These are phyloP conservation scores for Penicillium simplicissimum DNA, from an alignment of 495 filamentous ascomycete genomes.

Conservation along the genomic window DNA sequence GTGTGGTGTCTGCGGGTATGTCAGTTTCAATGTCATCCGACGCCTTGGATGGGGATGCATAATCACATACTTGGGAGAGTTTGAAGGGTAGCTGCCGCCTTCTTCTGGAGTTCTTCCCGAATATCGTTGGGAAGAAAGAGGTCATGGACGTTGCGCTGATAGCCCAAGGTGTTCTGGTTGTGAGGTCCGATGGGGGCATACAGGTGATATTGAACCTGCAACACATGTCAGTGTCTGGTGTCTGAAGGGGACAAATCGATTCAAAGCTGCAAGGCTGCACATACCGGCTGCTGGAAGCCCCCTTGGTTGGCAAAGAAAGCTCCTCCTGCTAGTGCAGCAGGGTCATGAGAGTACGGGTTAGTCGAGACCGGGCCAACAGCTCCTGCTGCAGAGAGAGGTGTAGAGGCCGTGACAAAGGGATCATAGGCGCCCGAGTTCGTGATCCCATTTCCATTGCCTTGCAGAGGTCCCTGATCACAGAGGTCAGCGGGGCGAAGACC, in stretches of 20 bases:
- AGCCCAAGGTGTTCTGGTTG: conserved; percentile 71
- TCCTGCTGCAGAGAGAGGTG: conserved; percentile 53
- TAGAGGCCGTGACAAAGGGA: conserved; percentile 59
- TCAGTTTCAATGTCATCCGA: conserved; percentile 8
- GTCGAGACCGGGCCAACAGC: conserved; percentile 50
- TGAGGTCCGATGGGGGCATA: conserved; percentile 87
- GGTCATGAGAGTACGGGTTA: conserved; percentile 69
- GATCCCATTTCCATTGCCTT: conserved; percentile 44
- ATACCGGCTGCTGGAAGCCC: conserved; percentile 68
- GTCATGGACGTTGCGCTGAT: conserved; percentile 82
- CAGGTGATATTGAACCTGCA: conserved; percentile 82
- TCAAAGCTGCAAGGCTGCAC: conserved; percentile 14
- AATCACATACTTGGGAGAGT: conserved; percentile 70
- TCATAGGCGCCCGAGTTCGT: conserved; percentile 48
- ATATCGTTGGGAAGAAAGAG: conserved; percentile 85
- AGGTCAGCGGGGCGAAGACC: conserved; percentile 27
- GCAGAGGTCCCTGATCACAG: conserved; percentile 36
- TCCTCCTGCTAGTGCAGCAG: conserved; percentile 50
- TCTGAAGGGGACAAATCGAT: conserved; percentile 5
- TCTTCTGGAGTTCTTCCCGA: conserved; percentile 86
- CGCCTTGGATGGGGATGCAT: not conserved
- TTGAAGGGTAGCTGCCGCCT: conserved; percentile 80
- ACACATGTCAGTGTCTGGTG: not conserved
- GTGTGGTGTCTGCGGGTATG: conserved; percentile 55
- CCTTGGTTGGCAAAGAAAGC: conserved; percentile 58